phyloP scores from a whole-genome alignment of 371 early-diverging fungal species.

The Circinella minor region DNA sequence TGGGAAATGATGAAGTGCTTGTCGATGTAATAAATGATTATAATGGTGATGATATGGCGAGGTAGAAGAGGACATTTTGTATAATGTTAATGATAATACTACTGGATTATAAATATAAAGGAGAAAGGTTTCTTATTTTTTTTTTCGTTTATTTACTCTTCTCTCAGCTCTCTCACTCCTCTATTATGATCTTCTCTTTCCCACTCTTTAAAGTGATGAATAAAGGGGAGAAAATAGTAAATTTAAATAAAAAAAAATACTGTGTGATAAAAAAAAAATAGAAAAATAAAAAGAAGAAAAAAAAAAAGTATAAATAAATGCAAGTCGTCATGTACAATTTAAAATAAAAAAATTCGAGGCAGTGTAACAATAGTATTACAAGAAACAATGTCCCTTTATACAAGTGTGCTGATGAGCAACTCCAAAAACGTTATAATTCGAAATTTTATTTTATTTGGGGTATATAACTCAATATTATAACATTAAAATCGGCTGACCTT shows the following conservation, averaged over 20 bases:
- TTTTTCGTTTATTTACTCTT: too few species aligned
- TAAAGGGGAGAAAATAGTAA: too few species aligned
- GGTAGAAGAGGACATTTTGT: neutral
- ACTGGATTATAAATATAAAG: neutral
- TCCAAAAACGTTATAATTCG: neutral
- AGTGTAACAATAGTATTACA: too few species aligned
- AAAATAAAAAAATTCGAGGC: too few species aligned
- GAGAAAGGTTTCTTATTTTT: too few species aligned
- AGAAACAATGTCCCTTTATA: neutral
- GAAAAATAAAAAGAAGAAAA: neutral
- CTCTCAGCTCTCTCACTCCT: too few species aligned
- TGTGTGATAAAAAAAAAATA: too few species aligned
- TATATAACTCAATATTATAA: neutral
- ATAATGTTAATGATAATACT: neutral
- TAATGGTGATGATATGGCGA: neutral
- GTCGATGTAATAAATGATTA: conserved; percentile 1
- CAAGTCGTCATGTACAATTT: too few species aligned
- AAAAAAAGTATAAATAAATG: neutral
- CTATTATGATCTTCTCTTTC: too few species aligned
- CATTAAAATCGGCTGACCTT: conserved; percentile 1
- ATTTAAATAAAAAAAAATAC: too few species aligned
- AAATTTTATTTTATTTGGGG: neutral
- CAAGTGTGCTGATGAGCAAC: too few species aligned
- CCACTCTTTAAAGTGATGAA: too few species aligned
- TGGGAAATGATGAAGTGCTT: neutral